Evolutionary conservation across 2,329 filamentous ascomycete species (phyloP).

Genomic region (Fusarium sp.): DNA sequence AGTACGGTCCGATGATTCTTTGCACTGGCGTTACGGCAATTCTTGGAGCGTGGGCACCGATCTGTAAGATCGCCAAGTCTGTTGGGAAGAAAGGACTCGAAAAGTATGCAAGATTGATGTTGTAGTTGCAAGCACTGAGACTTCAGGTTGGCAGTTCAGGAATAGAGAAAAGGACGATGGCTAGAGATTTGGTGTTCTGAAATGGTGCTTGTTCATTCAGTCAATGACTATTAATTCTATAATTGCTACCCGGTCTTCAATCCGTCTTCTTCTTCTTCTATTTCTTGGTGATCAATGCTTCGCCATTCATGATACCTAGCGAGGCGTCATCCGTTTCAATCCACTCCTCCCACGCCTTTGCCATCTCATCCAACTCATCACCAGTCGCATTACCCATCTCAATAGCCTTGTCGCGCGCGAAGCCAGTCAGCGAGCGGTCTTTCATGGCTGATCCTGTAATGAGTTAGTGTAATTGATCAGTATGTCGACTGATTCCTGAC

Average conservation of each 20-base stretch:
- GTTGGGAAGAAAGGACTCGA: neutral
- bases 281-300: slow-evolving; percentile 40
- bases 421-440: slow-evolving; percentile 36
- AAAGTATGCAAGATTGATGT: slow-evolving; percentile 1
- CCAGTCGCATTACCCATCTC: slow-evolving; percentile 40
- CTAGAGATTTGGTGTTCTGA: neutral
- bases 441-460: slow-evolving; percentile 41
- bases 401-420: slow-evolving; percentile 39
- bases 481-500: neutral
- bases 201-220: neutral
- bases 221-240: neutral
- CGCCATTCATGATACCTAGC: slow-evolving; percentile 44
- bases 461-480: neutral
- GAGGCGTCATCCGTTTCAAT: slow-evolving; percentile 41
- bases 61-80: slow-evolving; percentile 53
- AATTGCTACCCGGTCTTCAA: neutral
- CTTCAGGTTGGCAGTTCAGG: neutral
- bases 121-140: slow-evolving; percentile 57
- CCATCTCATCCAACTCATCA: slow-evolving; percentile 42
- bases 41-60: slow-evolving; percentile 45
- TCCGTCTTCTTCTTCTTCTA: neutral
- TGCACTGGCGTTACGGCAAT: slow-evolving; percentile 46
- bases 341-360: slow-evolving; percentile 44
- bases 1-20: slow-evolving; percentile 48
- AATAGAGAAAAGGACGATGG: neutral